phyloP scores from a whole-genome alignment of 139 green algal species.

The Chlorella ohadii region DNA sequence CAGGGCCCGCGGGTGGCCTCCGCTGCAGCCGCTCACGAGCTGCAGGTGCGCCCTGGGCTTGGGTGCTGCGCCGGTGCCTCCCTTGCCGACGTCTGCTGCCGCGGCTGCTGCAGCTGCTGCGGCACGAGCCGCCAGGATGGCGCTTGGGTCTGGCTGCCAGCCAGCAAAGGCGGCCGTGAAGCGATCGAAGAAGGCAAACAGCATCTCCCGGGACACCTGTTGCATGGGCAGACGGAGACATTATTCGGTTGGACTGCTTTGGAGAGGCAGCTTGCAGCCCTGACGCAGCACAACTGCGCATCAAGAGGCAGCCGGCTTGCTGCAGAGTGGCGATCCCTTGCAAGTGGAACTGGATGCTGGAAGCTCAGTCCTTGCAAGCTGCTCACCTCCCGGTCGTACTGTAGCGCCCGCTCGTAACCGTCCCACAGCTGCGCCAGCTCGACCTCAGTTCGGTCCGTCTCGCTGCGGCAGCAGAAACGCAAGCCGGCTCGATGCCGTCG shows the following conservation, averaged over 20 bases:
- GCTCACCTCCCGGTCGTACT: slow-evolving; percentile 31
- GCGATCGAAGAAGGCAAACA: slow-evolving; percentile 8
- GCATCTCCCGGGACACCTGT: slow-evolving; percentile 4
- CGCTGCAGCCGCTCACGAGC: slow-evolving; percentile 29
- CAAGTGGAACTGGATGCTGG: too few relatives aligned
- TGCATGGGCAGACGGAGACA: not conserved
- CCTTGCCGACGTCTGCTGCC: not conserved
- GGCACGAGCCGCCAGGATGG: not conserved
- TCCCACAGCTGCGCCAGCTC: slow-evolving; percentile 42
- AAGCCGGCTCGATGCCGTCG: too few relatives aligned
- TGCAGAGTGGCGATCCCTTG: too few relatives aligned
- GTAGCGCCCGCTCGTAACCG: slow-evolving; percentile 39
- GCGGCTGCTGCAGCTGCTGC: not conserved
- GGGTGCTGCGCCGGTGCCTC: not conserved
- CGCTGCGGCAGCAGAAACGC: slow-evolving; percentile 17
- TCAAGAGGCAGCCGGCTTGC: too few relatives aligned
- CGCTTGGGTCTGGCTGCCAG: not conserved
- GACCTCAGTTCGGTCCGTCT: slow-evolving; percentile 29
- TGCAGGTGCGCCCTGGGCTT: not conserved
- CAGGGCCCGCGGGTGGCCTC: slow-evolving; percentile 34
- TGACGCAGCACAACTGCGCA: too few relatives aligned
- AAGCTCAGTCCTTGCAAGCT: too few relatives aligned
- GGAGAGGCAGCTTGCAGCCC: too few relatives aligned
- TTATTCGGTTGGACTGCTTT: too few relatives aligned
- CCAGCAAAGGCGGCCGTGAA: not conserved